Conservation (phyloP, 2,329 filamentous ascomycete species). For the Calonectria leucothoes region DNA sequence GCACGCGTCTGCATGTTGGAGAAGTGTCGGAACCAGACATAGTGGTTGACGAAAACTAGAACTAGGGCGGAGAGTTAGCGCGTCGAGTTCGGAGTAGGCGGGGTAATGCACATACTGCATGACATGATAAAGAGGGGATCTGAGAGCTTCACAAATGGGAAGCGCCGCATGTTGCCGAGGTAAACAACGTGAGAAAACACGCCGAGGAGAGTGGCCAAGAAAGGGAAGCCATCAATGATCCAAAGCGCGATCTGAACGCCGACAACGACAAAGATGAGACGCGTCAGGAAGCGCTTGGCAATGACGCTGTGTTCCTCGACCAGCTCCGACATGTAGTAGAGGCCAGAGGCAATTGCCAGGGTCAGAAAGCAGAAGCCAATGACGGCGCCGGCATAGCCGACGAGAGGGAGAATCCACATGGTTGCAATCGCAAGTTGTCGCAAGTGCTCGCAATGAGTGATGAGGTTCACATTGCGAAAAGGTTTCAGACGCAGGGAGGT, state of each 20-base stretch:
- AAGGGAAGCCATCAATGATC: conserved; percentile 87
- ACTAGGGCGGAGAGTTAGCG: conserved; percentile 56
- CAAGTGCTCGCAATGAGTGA: conserved; percentile 26
- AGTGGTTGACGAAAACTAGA: conserved; percentile 90
- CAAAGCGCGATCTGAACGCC: conserved; percentile 79
- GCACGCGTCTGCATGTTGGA: conserved; percentile 70
- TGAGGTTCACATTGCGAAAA: conserved; percentile 38
- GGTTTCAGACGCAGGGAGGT: conserved; percentile 17
- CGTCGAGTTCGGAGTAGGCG: rapidly evolving
- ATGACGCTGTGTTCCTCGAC: conserved; percentile 98
- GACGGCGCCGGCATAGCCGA: conserved; percentile 89
- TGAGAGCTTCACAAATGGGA: conserved; percentile 83
- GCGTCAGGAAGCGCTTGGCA: conserved; percentile 86
- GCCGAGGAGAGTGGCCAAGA: conserved; percentile 78
- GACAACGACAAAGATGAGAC: conserved; percentile 87
- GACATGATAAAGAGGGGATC: conserved; percentile 89
- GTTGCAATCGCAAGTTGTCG: conserved; percentile 24
- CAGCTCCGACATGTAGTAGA: conserved; percentile 98
- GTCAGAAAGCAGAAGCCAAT: conserved; percentile 95
- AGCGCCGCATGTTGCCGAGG: conserved; percentile 82
- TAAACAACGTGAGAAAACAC: conserved; percentile 88
- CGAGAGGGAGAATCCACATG: conserved; percentile 96
- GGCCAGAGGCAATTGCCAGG: conserved; percentile 94
- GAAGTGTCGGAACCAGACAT: conserved; percentile 96
- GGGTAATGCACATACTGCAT: conserved; percentile 71